phyloP scores from a whole-genome alignment of 139 green algal species.

The Klebsormidium nitens region DNA sequence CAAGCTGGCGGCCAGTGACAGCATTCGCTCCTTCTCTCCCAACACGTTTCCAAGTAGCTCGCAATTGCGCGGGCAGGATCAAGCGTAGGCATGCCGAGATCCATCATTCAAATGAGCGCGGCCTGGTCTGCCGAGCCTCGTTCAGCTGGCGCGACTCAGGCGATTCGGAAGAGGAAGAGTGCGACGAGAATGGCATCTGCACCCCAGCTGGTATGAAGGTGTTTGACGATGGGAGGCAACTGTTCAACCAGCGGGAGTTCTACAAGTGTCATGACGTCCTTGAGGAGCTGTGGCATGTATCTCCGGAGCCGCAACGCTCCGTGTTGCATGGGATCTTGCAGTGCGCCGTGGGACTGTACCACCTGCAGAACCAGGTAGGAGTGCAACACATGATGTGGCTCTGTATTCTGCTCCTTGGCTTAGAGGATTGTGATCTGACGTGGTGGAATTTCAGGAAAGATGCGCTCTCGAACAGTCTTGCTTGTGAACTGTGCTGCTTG shows the following conservation, averaged over 20 bases:
- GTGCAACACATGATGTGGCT: too few relatives aligned
- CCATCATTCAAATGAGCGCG: too few relatives aligned
- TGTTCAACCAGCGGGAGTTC: conserved; percentile 35
- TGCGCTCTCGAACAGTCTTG: too few relatives aligned
- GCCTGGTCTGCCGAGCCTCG: conserved; percentile 10
- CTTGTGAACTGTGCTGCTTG: too few relatives aligned
- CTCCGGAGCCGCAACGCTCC: conserved; percentile 22
- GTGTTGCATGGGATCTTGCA: conserved; percentile 34
- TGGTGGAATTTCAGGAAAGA: too few relatives aligned
- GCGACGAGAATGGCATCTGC: neutral
- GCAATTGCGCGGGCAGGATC: too few relatives aligned
- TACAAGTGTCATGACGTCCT: conserved; percentile 39
- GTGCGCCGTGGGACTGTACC: conserved; percentile 35
- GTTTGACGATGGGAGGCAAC: conserved; percentile 11
- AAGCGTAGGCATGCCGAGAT: too few relatives aligned
- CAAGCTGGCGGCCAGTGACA: too few relatives aligned
- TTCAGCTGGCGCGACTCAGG: neutral
- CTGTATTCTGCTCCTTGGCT: too few relatives aligned
- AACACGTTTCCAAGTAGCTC: too few relatives aligned
- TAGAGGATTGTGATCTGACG: too few relatives aligned
- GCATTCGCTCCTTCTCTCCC: too few relatives aligned
- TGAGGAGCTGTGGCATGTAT: conserved; percentile 33
- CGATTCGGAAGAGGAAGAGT: neutral
- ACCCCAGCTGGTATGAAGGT: neutral
- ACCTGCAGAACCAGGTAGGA: conserved; percentile 26